A percentile compares a stretch with the other conserved stretches of the same genome.
Evolutionary conservation across 2,329 filamentous ascomycete species (phyloP).

Genomic region (Xylaria polymorpha): DNA sequence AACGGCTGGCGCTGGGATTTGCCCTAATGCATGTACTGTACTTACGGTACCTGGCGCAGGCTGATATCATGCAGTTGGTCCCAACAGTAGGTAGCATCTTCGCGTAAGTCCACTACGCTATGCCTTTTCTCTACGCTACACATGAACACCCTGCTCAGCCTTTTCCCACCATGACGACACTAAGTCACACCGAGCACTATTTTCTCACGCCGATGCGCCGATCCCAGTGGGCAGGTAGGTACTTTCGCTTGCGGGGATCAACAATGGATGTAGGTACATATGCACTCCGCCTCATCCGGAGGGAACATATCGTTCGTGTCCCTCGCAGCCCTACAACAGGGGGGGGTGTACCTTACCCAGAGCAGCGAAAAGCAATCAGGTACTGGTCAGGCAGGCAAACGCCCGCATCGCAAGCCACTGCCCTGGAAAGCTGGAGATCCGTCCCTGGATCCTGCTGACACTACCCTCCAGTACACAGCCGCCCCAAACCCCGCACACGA

Average conservation of each 20-base stretch:
- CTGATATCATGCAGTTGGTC: conserved; percentile 18
- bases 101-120: background rate
- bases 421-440: conserved; percentile 13
- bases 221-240: background rate
- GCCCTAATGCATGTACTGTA: conserved; percentile 31
- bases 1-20: conserved; percentile 23
- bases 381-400: background rate
- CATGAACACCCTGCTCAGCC: conserved; percentile 16
- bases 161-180: conserved; percentile 22
- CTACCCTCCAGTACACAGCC: conserved; percentile 11
- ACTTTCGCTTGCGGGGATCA: conserved; percentile 4
- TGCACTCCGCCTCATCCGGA: conserved; percentile 35
- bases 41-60: conserved; percentile 30
- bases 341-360: background rate
- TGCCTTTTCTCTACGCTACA: background rate
- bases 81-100: conserved; percentile 13
- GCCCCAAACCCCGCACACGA: conserved; percentile 8
- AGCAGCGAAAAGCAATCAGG: background rate
- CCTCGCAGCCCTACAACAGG: conserved; percentile 27
- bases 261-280: conserved; percentile 6
- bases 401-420: conserved; percentile 2
- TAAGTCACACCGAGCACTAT: conserved; percentile 27
- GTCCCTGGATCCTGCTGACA: conserved; percentile 15
- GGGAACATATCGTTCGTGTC: background rate
- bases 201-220: conserved; percentile 35